Base-by-base conservation (phyloP, 1,284 basidiomycete species). In the Trichosporon sp. region DNA sequence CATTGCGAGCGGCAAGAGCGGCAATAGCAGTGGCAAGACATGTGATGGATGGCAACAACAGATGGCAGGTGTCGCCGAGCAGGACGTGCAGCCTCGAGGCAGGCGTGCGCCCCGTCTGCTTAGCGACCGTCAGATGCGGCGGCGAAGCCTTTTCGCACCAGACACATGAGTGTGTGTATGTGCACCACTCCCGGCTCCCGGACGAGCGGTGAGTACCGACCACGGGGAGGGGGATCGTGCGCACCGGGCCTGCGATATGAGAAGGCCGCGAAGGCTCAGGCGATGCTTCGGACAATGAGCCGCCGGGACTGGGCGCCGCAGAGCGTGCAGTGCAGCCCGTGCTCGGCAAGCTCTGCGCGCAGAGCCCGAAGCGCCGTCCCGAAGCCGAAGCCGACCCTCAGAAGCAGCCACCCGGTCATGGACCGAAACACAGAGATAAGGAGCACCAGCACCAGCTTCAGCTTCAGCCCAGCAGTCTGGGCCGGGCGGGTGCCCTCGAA, bases 61-160 rank as follows among this genome's bases (percentile, higher is more conserved):
- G 15, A n/a, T 3, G 27, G 13, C 8, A 31, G 56, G 3, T 29
- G 56, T 60, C 56, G 27, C 27, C 56, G n/a, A 31, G 56, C 29
- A n/a, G 56, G 27, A 31, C 56, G 56, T 60, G 56, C 56, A 31
- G 56, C 56, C 56, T 60, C 56, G 56, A 60, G 56, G 56, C 56
- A 60, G 51, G 27, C 56, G 15, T 60, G 56, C 56, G 56, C 56
- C 56, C 53, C 27, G 18, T 7, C n/a, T 6, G 29, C 15, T 13
- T 7, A 31, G 27, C 13, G 27, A 12, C 18, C 29, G n/a, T n/a
- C 56, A 31, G 47, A 51, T 51, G 47, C 56, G 56, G 29, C 27
- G 27, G 56, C 18, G 53, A 29, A 9, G 23, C 51, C 27, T 29
- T n/a, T 31, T 60, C 56, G 56, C 56, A 60, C 56, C 56, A n/a